These are phyloP conservation scores for Xylaria grammica DNA, from an alignment of 495 filamentous ascomycete genomes.

Conservation along the genomic window DNA sequence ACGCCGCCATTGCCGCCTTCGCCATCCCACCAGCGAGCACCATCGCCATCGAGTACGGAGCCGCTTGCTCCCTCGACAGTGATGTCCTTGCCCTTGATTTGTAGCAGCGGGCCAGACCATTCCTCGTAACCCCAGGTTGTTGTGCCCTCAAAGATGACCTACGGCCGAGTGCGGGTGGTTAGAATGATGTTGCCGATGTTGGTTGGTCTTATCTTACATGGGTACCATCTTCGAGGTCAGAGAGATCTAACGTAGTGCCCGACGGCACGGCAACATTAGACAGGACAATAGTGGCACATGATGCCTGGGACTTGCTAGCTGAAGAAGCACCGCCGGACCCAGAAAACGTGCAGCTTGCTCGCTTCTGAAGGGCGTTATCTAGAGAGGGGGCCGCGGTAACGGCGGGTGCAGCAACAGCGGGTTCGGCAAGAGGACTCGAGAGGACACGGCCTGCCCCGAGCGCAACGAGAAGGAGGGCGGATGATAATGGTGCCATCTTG, in stretches of 20 bases:
- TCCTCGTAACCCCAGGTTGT: slow-evolving; percentile 57
- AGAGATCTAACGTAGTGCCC: slow-evolving; percentile 54
- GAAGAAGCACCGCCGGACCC: slow-evolving; percentile 39
- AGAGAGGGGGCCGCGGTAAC: slow-evolving; percentile 3
- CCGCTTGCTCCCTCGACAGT: slow-evolving; percentile 52
- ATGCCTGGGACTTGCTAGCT: slow-evolving; percentile 45
- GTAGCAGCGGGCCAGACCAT: slow-evolving; percentile 56
- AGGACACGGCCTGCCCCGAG: slow-evolving; percentile 34
- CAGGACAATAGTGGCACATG: slow-evolving; percentile 53
- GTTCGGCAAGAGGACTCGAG: slow-evolving; percentile 48
- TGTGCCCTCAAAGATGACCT: slow-evolving; percentile 56
- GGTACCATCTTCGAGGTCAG: slow-evolving; percentile 48
- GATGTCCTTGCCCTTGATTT: slow-evolving; percentile 53
- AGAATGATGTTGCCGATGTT: not conserved
- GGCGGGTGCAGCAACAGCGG: slow-evolving; percentile 21
- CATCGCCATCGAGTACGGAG: slow-evolving; percentile 51
- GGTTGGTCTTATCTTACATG: slow-evolving; percentile 40
- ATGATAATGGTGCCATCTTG: not conserved
- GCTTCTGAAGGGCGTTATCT: slow-evolving; percentile 1
- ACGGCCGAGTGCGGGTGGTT: not conserved
- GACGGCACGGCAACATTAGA: slow-evolving; percentile 52
- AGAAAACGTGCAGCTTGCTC: slow-evolving; percentile 46
- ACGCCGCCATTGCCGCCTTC: slow-evolving; percentile 56
- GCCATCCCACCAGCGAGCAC: slow-evolving; percentile 59
- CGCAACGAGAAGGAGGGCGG: slow-evolving; percentile 23